phyloP scores from a whole-genome alignment of 331 rosid species.

The Acacia pycnantha region DNA sequence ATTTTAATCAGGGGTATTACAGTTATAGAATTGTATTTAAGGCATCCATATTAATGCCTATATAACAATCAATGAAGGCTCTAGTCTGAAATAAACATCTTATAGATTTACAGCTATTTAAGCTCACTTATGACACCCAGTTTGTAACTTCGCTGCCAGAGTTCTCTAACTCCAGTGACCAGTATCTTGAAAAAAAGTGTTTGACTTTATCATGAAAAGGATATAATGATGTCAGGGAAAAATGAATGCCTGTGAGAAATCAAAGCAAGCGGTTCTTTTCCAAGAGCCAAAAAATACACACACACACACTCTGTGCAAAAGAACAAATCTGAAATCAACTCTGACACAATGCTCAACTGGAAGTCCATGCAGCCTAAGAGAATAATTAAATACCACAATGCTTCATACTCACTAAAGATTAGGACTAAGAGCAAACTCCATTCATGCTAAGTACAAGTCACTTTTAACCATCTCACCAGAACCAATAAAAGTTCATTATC shows the following conservation, averaged over 20 bases:
- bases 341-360: neutral
- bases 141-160: neutral
- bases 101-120: conserved; percentile 8
- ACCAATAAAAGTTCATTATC: neutral
- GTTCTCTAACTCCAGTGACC: neutral
- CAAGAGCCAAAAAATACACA: neutral
- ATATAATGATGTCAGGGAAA: neutral
- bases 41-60: neutral
- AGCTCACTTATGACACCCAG: neutral
- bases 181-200: neutral
- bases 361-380: neutral
- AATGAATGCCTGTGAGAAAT: neutral
- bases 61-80: neutral
- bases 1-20: too few relatives aligned
- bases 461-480: neutral
- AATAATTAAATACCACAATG: neutral
- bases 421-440: neutral
- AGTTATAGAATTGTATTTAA: neutral
- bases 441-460: neutral
- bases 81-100: neutral
- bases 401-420: neutral
- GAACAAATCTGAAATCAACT: neutral
- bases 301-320: neutral
- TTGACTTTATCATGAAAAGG: neutral
- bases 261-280: neutral